Evolutionary conservation across 2,329 filamentous ascomycete species (phyloP), one percentile per base, ranked within the genome.

Genomic region (Curvularia verruculosa): DNA sequence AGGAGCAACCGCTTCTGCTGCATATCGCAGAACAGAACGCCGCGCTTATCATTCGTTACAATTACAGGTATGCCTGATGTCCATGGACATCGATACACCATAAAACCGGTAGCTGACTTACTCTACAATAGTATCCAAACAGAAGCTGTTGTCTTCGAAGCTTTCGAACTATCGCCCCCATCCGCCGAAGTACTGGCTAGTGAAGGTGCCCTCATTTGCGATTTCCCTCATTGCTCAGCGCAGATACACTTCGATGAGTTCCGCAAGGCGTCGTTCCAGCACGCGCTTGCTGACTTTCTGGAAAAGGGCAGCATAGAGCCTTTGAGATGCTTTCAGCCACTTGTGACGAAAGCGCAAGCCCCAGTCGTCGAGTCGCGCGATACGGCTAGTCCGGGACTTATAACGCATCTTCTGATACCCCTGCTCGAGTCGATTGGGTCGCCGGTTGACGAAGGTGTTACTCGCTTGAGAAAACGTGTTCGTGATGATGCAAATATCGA

Each of bases 351-450:
- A 60, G 83, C 82, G 1, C 79, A 81, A 0, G 67, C 70, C 0
- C 60, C 66, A 0, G 72, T 83, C 0, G 69, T 77, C 24, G 87
- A 90, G 66, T 71, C 67, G 21, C 81, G 88, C 8, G 83, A 89
- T 47, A 85, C 84, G 0, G 70, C 77, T 0, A 73, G 82, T 56
- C 86, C 87, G 0, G 76, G 79, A 0, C 72, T 89, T 1, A 80
- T 90, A 13, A 83, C 80, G 0, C 79, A 85, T 15, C 78, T 88
- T 61, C 77, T 89, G 9, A 83, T 88, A 70, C 80, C 84, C 0
- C 65, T 89, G 0, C 71, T 90, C 0, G 81, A 85, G 63, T 81
- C 78, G 0, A 75, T 82, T 4, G 87, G 87, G 0, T 59, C 66
- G 0, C 63, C 76, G 0, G 59, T 77, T 0, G 56, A 74, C 1